Evolutionary conservation across 75 land plant genomes (phyloP).

Genomic region (Pseudotsuga menziesii): DNA sequence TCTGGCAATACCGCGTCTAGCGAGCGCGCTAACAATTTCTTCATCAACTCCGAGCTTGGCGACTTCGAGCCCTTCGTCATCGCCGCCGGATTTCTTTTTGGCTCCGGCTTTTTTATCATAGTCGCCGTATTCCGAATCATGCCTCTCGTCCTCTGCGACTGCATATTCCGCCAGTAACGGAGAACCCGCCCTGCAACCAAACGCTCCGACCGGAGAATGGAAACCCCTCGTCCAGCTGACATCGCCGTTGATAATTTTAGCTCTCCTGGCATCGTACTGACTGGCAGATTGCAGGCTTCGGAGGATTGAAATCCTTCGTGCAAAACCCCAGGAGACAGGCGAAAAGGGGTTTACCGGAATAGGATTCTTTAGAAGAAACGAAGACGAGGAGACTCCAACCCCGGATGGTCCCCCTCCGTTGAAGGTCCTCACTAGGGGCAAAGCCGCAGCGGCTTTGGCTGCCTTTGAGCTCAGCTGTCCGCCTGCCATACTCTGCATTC

Average conservation of each 20-base stretch:
- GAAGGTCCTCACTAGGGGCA: neutral
- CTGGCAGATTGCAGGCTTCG: neutral
- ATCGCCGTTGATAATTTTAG: neutral
- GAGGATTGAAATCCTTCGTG: neutral
- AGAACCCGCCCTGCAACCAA: conserved; percentile 17
- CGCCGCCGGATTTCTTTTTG: neutral
- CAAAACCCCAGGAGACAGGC: neutral
- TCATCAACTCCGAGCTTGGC: conserved; percentile 56
- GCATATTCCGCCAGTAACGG: conserved; percentile 21
- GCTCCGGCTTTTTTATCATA: neutral
- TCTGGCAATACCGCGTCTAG: conserved; percentile 53
- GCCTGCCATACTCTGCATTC: neutral
- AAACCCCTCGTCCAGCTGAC: neutral
- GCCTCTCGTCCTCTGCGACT: conserved; percentile 23
- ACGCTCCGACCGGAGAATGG: conserved; percentile 4
- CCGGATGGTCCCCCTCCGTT: neutral
- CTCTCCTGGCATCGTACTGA: neutral
- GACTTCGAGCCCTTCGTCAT: conserved; percentile 51
- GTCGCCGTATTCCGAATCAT: too few relatives aligned
- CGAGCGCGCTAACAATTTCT: conserved; percentile 59
- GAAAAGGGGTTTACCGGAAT: neutral
- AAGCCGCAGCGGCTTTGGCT: neutral
- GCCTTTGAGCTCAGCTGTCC: neutral
- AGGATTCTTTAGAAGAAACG: neutral
- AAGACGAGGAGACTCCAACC: neutral